Evolutionary conservation across 148 eudicot genomes (phyloP).

Genomic region (Simmondsia chinensis): DNA sequence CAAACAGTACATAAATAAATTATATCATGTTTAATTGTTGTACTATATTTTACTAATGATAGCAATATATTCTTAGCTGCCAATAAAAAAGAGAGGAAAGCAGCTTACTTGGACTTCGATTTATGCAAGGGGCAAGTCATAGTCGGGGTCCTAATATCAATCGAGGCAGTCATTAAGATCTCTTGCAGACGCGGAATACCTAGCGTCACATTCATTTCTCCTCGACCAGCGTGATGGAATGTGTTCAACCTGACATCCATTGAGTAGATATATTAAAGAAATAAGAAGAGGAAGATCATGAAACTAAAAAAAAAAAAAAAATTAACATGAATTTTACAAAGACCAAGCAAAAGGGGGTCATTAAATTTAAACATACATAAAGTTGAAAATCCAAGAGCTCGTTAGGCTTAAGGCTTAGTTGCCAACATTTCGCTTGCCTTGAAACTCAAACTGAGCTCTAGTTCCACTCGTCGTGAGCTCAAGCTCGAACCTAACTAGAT

Average conservation of each 20-base stretch:
- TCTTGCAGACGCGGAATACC: slow-evolving; percentile 99
- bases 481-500: too few species aligned
- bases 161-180: slow-evolving; percentile 88
- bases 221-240: slow-evolving; percentile 99
- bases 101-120: slow-evolving; percentile 53
- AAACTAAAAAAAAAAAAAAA: neutral
- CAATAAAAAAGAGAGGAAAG: neutral
- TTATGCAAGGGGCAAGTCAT: slow-evolving; percentile 85
- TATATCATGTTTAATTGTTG: neutral
- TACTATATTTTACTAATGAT: too few species aligned
- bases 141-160: slow-evolving; percentile 72
- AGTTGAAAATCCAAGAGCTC: too few species aligned
- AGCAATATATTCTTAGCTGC: neutral
- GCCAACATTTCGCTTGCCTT: too few species aligned
- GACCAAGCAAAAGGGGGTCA: too few species aligned
- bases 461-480: too few species aligned
- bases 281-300: neutral
- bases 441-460: too few species aligned
- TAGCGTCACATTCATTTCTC: slow-evolving; percentile 97
- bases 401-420: too few species aligned
- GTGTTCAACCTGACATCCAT: slow-evolving; percentile 76
- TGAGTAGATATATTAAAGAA: neutral
- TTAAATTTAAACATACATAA: too few species aligned
- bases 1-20: too few species aligned
- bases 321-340: too few species aligned